phyloP scores from a whole-genome alignment of 805 yeast species.

The Metschnikowia koreensis region DNA sequence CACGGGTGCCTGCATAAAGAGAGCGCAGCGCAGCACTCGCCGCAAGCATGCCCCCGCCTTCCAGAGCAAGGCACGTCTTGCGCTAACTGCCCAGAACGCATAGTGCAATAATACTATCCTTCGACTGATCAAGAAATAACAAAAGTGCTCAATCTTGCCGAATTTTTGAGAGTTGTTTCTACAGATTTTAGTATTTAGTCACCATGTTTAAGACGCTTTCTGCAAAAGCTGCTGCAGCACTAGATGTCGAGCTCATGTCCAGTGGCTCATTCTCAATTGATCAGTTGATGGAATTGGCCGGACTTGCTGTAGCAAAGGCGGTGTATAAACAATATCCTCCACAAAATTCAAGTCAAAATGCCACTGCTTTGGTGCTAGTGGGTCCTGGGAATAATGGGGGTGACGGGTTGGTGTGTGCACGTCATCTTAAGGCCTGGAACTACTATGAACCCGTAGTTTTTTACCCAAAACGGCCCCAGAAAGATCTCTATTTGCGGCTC shows the following conservation, averaged over 20 bases:
- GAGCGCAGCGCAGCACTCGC: not conserved
- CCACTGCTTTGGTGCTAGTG: conserved; percentile 61
- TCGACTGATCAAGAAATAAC: not conserved
- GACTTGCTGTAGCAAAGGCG: conserved; percentile 89
- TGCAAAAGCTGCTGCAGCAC: conserved; percentile 61
- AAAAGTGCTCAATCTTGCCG: not conserved
- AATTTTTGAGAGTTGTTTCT: not conserved
- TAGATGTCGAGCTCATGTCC: conserved; percentile 88
- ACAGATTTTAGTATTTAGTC: no score
- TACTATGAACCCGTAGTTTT: conserved; percentile 75
- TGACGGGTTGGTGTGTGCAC: conserved; percentile 93
- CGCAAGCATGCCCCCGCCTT: not conserved
- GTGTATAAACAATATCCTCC: conserved; percentile 69
- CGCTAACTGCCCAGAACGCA: not conserved
- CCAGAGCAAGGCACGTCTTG: not conserved
- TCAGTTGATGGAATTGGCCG: conserved; percentile 95
- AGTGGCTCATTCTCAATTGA: conserved; percentile 77
- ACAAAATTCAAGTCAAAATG: conserved; percentile 4
- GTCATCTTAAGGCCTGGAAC: conserved; percentile 74
- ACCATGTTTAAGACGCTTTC: conserved; percentile 30
- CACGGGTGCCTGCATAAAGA: not conserved
- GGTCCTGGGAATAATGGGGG: conserved; percentile 99
- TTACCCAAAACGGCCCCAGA: conserved; percentile 67
- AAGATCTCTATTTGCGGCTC: conserved; percentile 57
- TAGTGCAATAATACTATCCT: not conserved